Evolutionary conservation across 2,329 filamentous ascomycete genomes (phyloP).

Genomic region (Coniochaeta hoffmannii): DNA sequence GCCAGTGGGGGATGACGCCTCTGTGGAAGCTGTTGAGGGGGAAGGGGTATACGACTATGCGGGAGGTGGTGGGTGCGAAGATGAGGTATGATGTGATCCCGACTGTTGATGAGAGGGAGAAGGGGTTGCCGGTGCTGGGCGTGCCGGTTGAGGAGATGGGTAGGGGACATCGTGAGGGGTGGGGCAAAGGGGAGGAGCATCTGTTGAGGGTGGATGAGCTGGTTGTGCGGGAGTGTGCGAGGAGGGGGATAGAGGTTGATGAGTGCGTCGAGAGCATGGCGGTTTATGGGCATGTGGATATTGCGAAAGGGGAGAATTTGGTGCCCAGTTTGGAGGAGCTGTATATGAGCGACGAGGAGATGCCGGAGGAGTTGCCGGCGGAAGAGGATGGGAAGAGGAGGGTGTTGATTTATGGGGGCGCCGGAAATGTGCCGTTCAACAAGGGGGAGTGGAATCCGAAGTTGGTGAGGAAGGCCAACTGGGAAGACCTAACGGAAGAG

Average conservation of each 20-base stretch:
- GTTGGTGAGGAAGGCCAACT: slow-evolving; percentile 38
- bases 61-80: slow-evolving; percentile 49
- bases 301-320: slow-evolving; percentile 39
- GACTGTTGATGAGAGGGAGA: slow-evolving; percentile 12
- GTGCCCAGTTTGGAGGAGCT: slow-evolving; percentile 42
- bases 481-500: slow-evolving; percentile 26
- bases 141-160: slow-evolving; percentile 48
- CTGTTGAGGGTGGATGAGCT: slow-evolving; percentile 52
- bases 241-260: slow-evolving; percentile 46
- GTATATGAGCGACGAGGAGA: slow-evolving; percentile 42
- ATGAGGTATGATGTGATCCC: slow-evolving; percentile 47
- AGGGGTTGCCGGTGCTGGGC: slow-evolving; percentile 33
- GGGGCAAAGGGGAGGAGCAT: slow-evolving; percentile 37
- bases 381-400: slow-evolving; percentile 3
- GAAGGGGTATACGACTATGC: slow-evolving; percentile 36
- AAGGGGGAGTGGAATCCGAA: slow-evolving; percentile 32
- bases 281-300: slow-evolving; percentile 55
- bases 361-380: slow-evolving; percentile 3
- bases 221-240: slow-evolving; percentile 46
- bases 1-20: slow-evolving; percentile 46
- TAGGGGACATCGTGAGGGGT: slow-evolving; percentile 44
- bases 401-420: slow-evolving; percentile 13
- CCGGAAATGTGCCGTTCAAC: slow-evolving; percentile 25
- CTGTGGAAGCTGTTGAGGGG: slow-evolving; percentile 55
- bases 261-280: slow-evolving; percentile 48